Evolutionary conservation across 2,329 filamentous ascomycete genomes (phyloP), one percentile per base, ranked within the genome.

Genomic region (Fusarium drepaniforme): DNA sequence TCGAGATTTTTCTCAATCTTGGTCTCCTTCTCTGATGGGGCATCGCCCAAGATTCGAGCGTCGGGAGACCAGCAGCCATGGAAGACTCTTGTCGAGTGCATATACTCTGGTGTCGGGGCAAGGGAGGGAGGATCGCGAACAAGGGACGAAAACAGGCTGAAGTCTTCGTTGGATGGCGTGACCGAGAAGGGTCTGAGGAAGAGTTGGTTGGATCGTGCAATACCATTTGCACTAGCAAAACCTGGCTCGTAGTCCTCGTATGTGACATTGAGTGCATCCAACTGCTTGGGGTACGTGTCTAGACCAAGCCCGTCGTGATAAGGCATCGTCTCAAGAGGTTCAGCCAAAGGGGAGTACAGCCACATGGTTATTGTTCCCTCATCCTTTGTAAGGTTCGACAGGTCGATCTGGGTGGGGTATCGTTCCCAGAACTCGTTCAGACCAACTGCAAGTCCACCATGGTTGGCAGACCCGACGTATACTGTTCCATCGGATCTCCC

Each of bases 381-480:
- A 60, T 90, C 86, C 0, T 83, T 82, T 0, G 85, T 85, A 1
- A 89, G 86, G 68, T 88, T 85, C 0, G 84, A 79, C 18, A 92
- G 84, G 63, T 91, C 90, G 4, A 92, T 78, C 18, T 88, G 85
- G 0, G 88, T 90, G 0, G 90, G 90, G 74, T 90, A 90, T 16
- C 88, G 85, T 81, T 92, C 88, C 90, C 90, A 92, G 77, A 92
- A 92, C 75, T 91, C 86, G 8, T 86, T 85, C 70, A 90, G 82
- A 1, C 89, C 89, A 13, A 92, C 79, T 6, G 88, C 90, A 15
- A 92, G 82, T n/a, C 90, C 90, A 11, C 90, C 90, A 12, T 82
- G 80, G 0, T 83, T 86, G 13, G 89, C 87, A 16, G 87, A 87
- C 5, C 90, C 90, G 1, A 92, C 84, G 73, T 91, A 92, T 0